A percentile compares a stretch with the other conserved stretches of the same genome.
phyloP scores from a whole-genome alignment of 352 stramenopile species.

The Phytopythium litorale region DNA sequence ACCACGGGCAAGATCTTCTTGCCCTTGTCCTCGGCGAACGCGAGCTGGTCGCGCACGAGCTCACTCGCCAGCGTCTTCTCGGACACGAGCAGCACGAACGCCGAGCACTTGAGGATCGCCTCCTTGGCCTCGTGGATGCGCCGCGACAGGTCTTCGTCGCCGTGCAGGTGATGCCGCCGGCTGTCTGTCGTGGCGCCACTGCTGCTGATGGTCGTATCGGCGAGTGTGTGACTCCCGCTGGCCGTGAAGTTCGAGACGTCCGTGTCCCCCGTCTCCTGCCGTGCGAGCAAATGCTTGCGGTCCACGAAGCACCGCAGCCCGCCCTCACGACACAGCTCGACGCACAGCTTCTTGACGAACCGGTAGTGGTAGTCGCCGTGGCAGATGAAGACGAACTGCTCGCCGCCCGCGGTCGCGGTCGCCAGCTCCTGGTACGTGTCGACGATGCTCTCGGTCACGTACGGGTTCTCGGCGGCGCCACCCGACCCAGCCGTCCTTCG shows the following conservation, averaged over 20 bases:
- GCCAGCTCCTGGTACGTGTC: constrained; percentile 54
- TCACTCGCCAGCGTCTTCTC: constrained; percentile 72
- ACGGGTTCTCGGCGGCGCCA: constrained; percentile 13
- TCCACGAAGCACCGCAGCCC: constrained; percentile 72
- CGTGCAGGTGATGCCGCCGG: constrained; percentile 1
- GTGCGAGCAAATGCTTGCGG: constrained; percentile 24
- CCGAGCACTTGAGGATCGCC: constrained; percentile 78
- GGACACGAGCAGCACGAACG: constrained; percentile 68
- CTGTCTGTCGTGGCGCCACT: neutral
- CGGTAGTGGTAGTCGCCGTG: constrained; percentile 69
- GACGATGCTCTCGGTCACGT: constrained; percentile 48
- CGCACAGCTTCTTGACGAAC: constrained; percentile 70
- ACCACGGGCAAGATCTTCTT: constrained; percentile 78
- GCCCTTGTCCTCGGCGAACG: constrained; percentile 82
- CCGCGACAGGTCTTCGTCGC: constrained; percentile 53
- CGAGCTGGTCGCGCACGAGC: constrained; percentile 72
- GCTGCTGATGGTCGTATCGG: neutral
- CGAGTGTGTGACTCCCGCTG: neutral
- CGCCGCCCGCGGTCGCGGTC: constrained; percentile 42
- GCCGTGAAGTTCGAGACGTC: neutral
- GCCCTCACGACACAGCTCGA: constrained; percentile 59
- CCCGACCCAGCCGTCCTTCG: neutral
- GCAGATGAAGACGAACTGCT: constrained; percentile 85
- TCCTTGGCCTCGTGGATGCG: constrained; percentile 82
- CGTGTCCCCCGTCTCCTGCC: constrained; percentile 3